Evolutionary conservation across 768 basidiomycete species (phyloP), one percentile per base, ranked within the genome.

Genomic region (Royoungia palumana): DNA sequence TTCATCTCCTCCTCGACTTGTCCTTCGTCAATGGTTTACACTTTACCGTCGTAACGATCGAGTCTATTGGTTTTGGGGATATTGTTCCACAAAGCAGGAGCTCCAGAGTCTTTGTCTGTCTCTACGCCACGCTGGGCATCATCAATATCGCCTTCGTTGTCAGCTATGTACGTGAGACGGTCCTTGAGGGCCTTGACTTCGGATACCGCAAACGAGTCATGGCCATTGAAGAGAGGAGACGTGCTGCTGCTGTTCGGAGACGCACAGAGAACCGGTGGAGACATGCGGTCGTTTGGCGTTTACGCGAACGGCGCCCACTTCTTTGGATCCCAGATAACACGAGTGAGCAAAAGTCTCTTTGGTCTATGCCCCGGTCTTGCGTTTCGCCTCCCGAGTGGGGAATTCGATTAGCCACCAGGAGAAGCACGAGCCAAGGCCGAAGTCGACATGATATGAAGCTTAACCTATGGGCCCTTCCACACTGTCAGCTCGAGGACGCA

Each of bases 11-110:
- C 37, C 58, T 72, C 20, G 46, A 75, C 4, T 73, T 87, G 27
- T 64, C 72, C 17, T 93, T 87, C 63, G 75, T 90, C 56, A 72
- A 89, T 60, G 83, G 81, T 1, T 72, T 92, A n/a, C 91, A 89
- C 61, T 90, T 89, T 59, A 80, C 83, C 8, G 74, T 88, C 34
- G 80, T 81, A 16, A 77, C 85, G 5, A 84, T 91, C 50, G 85
- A 89, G 63, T 85, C 81, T 7, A 74, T 83, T 13, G 80, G 78
- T 66, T 89, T 89, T 59, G 89, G 89, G n/a, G 89, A 91, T 59
- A 83, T 89, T 45, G 63, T 70, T 10, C 87, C 87, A 3, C 44
- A 37, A 3, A 69, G 72, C 2, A 68, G 78, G 4, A 74, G 74
- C 1, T 70, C 79, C 4, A 81, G 81, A n/a, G 54, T 84, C 12